Evolutionary conservation across 768 basidiomycete species (phyloP).

Genomic region (Saitozyma sp.): DNA sequence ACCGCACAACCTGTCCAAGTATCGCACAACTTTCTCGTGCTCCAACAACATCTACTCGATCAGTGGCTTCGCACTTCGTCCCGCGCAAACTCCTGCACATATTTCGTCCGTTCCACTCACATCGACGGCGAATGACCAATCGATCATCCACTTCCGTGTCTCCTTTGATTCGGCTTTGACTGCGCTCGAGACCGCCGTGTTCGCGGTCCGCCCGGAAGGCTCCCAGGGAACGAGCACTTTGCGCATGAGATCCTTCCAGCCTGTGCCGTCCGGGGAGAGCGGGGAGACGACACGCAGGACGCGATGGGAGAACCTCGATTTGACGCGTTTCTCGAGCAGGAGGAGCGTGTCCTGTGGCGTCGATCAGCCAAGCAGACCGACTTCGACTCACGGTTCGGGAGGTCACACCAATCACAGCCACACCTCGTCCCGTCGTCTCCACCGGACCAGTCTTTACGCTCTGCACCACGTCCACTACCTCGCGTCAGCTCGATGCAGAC

Average conservation of each 20-base stretch:
- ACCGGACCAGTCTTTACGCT: conserved; percentile 60
- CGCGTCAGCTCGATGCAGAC: neutral
- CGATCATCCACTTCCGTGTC: conserved; percentile 56
- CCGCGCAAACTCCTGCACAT: conserved; percentile 11
- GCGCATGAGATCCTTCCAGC: conserved; percentile 59
- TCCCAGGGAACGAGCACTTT: conserved; percentile 47
- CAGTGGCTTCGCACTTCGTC: conserved; percentile 3
- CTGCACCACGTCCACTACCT: conserved; percentile 79
- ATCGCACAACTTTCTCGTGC: conserved; percentile 15
- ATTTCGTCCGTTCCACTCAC: conserved; percentile 22
- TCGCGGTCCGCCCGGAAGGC: neutral
- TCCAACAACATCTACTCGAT: conserved; percentile 20
- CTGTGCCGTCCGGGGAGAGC: conserved; percentile 57
- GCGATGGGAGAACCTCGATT: conserved; percentile 93
- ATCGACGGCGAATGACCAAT: conserved; percentile 65
- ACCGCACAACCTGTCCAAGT: conserved; percentile 32
- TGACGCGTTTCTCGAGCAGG: conserved; percentile 90
- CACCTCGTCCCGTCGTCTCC: conserved; percentile 61
- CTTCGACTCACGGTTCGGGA: conserved; percentile 61
- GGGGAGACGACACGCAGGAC: conserved; percentile 76
- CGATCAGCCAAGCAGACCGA: conserved; percentile 6
- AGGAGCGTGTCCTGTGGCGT: conserved; percentile 69
- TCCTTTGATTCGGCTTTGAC: conserved; percentile 34
- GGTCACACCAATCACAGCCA: conserved; percentile 84
- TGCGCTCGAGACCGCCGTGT: conserved; percentile 27